Conservation (phyloP, 257 asterid species). For the Lantana camara region DNA sequence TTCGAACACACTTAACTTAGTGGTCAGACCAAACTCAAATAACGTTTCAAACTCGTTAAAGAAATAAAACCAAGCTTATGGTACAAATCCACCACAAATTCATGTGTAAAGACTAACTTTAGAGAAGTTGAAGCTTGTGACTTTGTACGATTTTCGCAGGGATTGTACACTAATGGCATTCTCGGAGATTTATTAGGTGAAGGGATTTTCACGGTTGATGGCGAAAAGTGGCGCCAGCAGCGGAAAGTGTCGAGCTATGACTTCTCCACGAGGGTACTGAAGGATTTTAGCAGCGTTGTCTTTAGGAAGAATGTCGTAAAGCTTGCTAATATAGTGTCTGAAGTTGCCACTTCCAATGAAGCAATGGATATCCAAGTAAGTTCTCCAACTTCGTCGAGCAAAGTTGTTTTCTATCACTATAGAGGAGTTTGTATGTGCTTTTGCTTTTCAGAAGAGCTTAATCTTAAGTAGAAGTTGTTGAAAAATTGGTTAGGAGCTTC, state of each 20-base stretch:
- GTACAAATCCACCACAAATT: too few relatives aligned
- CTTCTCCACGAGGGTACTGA: slow-evolving; percentile 58
- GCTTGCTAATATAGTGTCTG: slow-evolving; percentile 49
- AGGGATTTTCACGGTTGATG: slow-evolving; percentile 79
- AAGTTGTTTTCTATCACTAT: too few relatives aligned
- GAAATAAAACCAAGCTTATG: too few relatives aligned
- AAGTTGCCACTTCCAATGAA: slow-evolving; percentile 33
- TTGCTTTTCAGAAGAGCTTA: too few relatives aligned
- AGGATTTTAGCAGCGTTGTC: slow-evolving; percentile 53
- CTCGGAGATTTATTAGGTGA: slow-evolving; percentile 63
- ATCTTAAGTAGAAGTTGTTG: too few relatives aligned
- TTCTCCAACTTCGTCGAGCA: background rate
- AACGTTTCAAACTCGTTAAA: too few relatives aligned
- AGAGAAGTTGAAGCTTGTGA: too few relatives aligned
- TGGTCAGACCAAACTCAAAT: too few relatives aligned
- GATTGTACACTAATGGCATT: slow-evolving; percentile 44
- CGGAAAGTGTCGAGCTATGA: slow-evolving; percentile 70
- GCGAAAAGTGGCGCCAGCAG: slow-evolving; percentile 72
- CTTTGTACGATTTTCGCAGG: slow-evolving; percentile 48
- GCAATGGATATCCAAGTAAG: slow-evolving; percentile 65
- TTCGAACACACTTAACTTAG: too few relatives aligned
- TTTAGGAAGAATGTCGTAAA: slow-evolving; percentile 55
- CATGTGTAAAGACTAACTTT: too few relatives aligned
- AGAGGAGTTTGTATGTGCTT: too few relatives aligned
- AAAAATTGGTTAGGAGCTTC: too few relatives aligned